A percentile compares a stretch with the other conserved stretches of the same genome.
Conservation (phyloP, 2,329 filamentous ascomycete genomes). For the Phyllosticta citriasiana region DNA sequence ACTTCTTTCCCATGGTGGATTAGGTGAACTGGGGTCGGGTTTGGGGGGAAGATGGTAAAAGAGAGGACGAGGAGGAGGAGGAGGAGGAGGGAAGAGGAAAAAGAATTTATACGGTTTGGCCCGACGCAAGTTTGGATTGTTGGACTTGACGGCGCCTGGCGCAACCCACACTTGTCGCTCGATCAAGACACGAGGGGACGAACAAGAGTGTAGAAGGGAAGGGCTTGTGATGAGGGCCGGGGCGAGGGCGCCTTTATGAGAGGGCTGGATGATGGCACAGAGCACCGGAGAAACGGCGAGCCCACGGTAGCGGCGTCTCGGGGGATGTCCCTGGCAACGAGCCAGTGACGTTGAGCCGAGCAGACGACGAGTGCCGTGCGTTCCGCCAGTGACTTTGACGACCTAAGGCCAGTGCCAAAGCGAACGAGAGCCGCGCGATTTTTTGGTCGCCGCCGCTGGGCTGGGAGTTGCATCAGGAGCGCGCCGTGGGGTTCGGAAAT, state of each 20-base stretch:
- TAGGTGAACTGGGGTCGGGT: neutral
- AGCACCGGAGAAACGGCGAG: slow-evolving; percentile 2
- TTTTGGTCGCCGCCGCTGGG: slow-evolving; percentile 5
- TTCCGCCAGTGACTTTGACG: slow-evolving; percentile 5
- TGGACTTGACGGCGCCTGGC: slow-evolving; percentile 7
- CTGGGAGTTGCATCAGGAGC: slow-evolving; percentile 1
- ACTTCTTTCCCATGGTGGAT: slow-evolving; percentile 6
- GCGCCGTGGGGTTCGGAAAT: neutral
- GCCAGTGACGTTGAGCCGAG: slow-evolving; percentile 10
- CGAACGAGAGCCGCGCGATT: slow-evolving; percentile 10
- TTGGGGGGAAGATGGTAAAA: neutral
- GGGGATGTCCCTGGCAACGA: slow-evolving; percentile 2
- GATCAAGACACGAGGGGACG: slow-evolving; percentile 11
- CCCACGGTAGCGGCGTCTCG: slow-evolving; percentile 1
- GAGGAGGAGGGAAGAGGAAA: neutral
- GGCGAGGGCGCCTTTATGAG: slow-evolving; percentile 6
- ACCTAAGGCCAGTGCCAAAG: slow-evolving; percentile 1
- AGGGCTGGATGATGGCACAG: slow-evolving; percentile 3
- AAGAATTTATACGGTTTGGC: neutral
- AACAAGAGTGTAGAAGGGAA: slow-evolving; percentile 10
- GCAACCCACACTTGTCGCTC: slow-evolving; percentile 11
- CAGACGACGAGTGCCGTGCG: slow-evolving; percentile 8
- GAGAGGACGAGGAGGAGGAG: neutral
- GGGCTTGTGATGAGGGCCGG: neutral
- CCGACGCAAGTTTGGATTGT: slow-evolving; percentile 2